These are phyloP conservation scores for Blepharisma undulans DNA, from an alignment of 169 alveolate species.

Conservation along the genomic window DNA sequence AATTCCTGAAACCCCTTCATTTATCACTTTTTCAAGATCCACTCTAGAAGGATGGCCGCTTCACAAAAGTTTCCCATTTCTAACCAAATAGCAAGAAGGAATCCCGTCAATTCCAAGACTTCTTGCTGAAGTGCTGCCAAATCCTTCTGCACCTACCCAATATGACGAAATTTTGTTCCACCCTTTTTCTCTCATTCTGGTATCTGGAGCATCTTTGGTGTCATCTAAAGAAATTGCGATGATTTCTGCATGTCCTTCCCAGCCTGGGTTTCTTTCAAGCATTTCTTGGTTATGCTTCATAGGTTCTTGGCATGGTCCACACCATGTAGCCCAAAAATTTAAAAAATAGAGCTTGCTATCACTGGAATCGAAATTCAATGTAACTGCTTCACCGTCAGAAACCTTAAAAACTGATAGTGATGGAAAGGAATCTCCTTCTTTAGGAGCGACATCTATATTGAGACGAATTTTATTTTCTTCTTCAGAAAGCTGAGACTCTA, in stretches of 20 bases:
- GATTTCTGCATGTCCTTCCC: conserved; percentile 43
- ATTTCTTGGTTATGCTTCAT: conserved; percentile 33
- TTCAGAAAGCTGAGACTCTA: background rate
- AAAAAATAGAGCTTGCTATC: conserved; percentile 1
- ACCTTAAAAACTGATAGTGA: background rate
- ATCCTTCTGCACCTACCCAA: conserved; percentile 16
- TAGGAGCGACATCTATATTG: background rate
- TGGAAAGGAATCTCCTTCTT: background rate
- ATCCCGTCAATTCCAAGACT: background rate
- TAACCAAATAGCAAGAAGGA: background rate
- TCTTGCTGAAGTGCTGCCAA: background rate
- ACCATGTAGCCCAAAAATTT: conserved; percentile 45
- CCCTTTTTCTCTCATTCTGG: conserved; percentile 33
- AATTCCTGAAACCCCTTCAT: background rate
- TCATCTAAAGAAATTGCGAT: conserved; percentile 43
- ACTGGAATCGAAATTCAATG: background rate
- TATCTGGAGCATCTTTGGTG: background rate
- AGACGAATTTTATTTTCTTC: background rate
- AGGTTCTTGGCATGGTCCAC: conserved; percentile 45
- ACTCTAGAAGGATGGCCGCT: conserved; percentile 2
- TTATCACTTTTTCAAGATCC: background rate
- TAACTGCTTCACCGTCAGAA: background rate
- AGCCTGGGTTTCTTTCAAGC: conserved; percentile 30
- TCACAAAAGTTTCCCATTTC: background rate
- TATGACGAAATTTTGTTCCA: conserved; percentile 31